A percentile compares a stretch with the other conserved stretches of the same genome.
Conservation (phyloP, 345 rosid genomes). For the Arabidopsis arenosa region DNA sequence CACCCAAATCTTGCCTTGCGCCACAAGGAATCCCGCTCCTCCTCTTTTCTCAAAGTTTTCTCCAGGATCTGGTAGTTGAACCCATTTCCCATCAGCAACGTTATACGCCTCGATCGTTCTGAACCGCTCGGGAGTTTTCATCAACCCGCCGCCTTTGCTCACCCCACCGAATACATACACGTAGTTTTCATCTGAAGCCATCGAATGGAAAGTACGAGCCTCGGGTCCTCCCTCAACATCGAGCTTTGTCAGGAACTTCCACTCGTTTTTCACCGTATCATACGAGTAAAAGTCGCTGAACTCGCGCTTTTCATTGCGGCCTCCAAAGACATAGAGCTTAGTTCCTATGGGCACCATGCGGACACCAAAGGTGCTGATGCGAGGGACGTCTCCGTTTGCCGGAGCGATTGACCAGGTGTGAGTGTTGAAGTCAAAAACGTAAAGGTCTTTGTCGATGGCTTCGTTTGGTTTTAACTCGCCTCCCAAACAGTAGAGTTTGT, state of each 20-base stretch:
- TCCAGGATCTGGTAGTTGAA: slow-evolving; percentile 23
- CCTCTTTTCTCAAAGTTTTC: slow-evolving; percentile 6
- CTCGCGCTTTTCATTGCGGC: not conserved
- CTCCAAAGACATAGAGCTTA: slow-evolving; percentile 17
- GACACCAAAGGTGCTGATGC: not conserved
- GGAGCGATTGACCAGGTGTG: slow-evolving; percentile 30
- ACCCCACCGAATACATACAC: slow-evolving; percentile 24
- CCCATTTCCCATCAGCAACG: slow-evolving; percentile 2
- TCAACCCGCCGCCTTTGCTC: not conserved
- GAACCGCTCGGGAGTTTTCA: not conserved
- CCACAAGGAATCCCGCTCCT: slow-evolving; percentile 10
- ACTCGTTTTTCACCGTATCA: slow-evolving; percentile 1
- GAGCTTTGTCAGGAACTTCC: not conserved
- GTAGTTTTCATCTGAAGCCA: not conserved
- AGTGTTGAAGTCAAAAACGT: slow-evolving; percentile 35
- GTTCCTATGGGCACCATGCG: slow-evolving; percentile 10
- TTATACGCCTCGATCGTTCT: not conserved
- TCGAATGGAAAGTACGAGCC: slow-evolving; percentile 18
- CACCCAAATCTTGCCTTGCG: slow-evolving; percentile 30
- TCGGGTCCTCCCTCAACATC: not conserved
- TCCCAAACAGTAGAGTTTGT: slow-evolving; percentile 29
- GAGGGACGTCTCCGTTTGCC: slow-evolving; percentile 16
- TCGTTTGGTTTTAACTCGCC: slow-evolving; percentile 19
- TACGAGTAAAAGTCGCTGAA: not conserved
- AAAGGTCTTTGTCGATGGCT: slow-evolving; percentile 32